phyloP scores from a whole-genome alignment of 495 filamentous ascomycete genomes.

The Lophium mytilinum region DNA sequence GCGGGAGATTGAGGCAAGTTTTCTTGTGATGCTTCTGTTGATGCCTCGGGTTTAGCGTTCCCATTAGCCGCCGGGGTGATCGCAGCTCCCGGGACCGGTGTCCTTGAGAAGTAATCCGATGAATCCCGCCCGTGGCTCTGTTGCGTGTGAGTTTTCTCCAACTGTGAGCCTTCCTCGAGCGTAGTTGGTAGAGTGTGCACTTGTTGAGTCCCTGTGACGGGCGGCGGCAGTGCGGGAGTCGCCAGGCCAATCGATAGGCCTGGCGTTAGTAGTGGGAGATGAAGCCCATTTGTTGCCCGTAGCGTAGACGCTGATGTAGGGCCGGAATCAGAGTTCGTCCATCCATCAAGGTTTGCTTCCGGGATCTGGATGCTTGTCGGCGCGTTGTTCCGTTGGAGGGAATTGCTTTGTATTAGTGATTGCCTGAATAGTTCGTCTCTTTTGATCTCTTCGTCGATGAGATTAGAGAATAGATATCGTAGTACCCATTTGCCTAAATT shows the following conservation, averaged over 20 bases:
- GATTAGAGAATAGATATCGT: constrained; percentile 79
- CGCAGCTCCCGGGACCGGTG: constrained; percentile 22
- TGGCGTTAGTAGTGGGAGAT: constrained; percentile 55
- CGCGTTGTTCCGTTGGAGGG: constrained; percentile 45
- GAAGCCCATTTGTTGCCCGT: constrained; percentile 52
- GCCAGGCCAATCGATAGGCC: constrained; percentile 71
- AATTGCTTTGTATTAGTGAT: constrained; percentile 54
- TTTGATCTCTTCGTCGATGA: constrained; percentile 82
- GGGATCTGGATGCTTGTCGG: constrained; percentile 66
- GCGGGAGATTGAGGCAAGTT: constrained; percentile 19
- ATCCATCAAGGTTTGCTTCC: constrained; percentile 36
- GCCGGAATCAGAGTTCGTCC: constrained; percentile 39
- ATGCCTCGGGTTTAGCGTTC: constrained; percentile 15
- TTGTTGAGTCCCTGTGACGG: constrained; percentile 27
- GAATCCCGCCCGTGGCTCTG: constrained; percentile 39
- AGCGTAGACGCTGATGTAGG: constrained; percentile 53
- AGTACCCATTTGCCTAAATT: constrained; percentile 97
- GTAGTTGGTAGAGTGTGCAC: constrained; percentile 39
- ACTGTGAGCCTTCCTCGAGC: constrained; percentile 41
- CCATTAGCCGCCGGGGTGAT: constrained; percentile 1
- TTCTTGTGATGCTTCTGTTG: constrained; percentile 10
- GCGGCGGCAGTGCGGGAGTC: constrained; percentile 45
- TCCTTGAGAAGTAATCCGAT: constrained; percentile 59
- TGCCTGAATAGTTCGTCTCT: constrained; percentile 68
- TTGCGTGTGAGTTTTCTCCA: constrained; percentile 40